Percentiles rank a stretch among this genome's conserved stretches.
These are phyloP conservation scores for Cladophialophora immunda DNA, from an alignment of 2,329 filamentous ascomycete species.

Conservation along the genomic window DNA sequence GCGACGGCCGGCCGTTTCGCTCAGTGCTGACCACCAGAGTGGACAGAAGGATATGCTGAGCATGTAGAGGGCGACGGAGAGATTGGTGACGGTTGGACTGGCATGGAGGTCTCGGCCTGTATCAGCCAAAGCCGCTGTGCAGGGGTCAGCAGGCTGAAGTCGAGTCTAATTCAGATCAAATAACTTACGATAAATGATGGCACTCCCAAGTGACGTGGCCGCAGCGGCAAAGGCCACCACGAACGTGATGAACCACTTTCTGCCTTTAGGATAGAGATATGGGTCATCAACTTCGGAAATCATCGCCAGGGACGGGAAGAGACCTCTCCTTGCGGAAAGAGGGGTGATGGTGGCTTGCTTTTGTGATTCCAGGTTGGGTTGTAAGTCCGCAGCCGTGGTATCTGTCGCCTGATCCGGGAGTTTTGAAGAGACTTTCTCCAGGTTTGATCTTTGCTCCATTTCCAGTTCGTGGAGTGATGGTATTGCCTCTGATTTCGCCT, in stretches of 20 bases:
- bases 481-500: not conserved
- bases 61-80: conserved; percentile 83
- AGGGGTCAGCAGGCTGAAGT: not conserved
- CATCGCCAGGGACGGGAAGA: not conserved
- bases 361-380: not conserved
- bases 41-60: conserved; percentile 82
- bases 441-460: not conserved
- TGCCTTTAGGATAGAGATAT: conserved; percentile 74
- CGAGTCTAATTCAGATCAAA: not conserved
- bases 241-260: conserved; percentile 84
- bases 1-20: conserved; percentile 73
- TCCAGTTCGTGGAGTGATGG: not conserved
- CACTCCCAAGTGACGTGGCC: conserved; percentile 82
- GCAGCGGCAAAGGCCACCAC: conserved; percentile 80
- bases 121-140: not conserved
- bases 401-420: not conserved
- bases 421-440: not conserved
- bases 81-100: conserved; percentile 74
- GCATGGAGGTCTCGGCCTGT: conserved; percentile 40
- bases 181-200: conserved; percentile 79
- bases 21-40: conserved; percentile 86
- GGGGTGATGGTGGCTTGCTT: not conserved
- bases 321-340: not conserved
- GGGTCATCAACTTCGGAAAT: conserved; percentile 56
- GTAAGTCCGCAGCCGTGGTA: not conserved